Evolutionary conservation across 768 basidiomycete species (phyloP), one percentile per base, ranked within the genome.

Genomic region (Ephemerocybe angulata): DNA sequence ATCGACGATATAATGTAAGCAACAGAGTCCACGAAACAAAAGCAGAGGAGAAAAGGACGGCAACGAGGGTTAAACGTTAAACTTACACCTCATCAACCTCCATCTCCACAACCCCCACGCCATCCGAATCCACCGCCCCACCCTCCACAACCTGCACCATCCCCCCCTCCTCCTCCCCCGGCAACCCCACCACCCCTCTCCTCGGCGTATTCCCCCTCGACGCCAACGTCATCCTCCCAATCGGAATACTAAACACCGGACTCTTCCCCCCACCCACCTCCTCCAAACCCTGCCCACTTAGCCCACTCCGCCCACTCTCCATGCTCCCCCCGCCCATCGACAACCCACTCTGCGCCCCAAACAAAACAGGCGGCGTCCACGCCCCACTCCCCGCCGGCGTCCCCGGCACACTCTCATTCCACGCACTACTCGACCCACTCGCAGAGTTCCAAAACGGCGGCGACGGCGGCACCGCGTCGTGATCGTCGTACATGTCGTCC

Each of bases 371-470:
- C 27, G 29, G 29, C 35, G 25, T 33, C 27, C 47, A 46, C 24
- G 55, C 49, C 51, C 62, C 56, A 13, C 63, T 56, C 42, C 63
- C 62, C 5, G 66, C 67, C 11, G 72, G 72, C 3, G 73, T 74
- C 1, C 68, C 67, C 3, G 72, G 72, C 12, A 71, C 66, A 52
- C 71, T 74, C 17, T 67, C 67, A 2, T 64, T 65, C 55, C 70
- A 70, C 0, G 67, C 63, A 12, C 67, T 67, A 1, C 71, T 71
- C 1, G 70, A 62, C 11, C 67, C 52, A 3, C 52, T 41, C 3
- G 17, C 21, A 1, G 60, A 67, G 28, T 62, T 56, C 4, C 64
- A 66, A 52, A 64, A 66, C 42, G 60, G 66, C 2, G 66, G 64
- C 19, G 63, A 67, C 1, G 62, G 58, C 28, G 58, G 29, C 37